Conservation (phyloP, 805 yeast species). For the Candida gorgasii region DNA sequence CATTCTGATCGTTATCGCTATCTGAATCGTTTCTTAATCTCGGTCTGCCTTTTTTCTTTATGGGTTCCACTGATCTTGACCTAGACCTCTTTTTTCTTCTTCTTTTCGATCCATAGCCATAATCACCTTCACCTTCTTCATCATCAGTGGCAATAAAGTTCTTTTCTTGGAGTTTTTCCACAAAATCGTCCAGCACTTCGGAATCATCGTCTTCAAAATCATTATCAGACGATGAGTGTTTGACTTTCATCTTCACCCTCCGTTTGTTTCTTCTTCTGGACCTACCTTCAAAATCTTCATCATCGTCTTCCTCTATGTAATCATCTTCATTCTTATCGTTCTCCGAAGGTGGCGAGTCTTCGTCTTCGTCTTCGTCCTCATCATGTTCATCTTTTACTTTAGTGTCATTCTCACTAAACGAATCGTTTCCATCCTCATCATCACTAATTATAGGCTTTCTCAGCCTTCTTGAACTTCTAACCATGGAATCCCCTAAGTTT, state of each 20-base stretch:
- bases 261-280: constrained; percentile 1
- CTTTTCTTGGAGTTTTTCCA: constrained; percentile 32
- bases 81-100: constrained; percentile 19
- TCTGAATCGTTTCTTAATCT: constrained; percentile 13
- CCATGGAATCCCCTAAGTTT: constrained; percentile 14
- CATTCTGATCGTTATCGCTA: constrained; percentile 8
- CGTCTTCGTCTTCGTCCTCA: constrained; percentile 6
- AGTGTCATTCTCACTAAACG: constrained; percentile 15
- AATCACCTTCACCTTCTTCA: constrained; percentile 23
- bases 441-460: constrained; percentile 8
- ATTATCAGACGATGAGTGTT: constrained; percentile 19
- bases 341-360: constrained; percentile 16
- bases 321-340: constrained; percentile 23
- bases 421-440: constrained; percentile 13
- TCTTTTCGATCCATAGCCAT: constrained; percentile 21
- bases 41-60: constrained; percentile 17
- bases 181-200: constrained; percentile 25
- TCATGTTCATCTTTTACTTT: background rate
- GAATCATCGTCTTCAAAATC: constrained; percentile 16
- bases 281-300: constrained; percentile 12
- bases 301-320: constrained; percentile 20
- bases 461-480: constrained; percentile 17
- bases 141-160: constrained; percentile 42
- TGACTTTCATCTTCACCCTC: background rate
- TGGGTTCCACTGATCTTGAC: constrained; percentile 27